These are phyloP conservation scores for Grosmannia penicillata DNA, from an alignment of 2,329 filamentous ascomycete species.

Conservation along the genomic window DNA sequence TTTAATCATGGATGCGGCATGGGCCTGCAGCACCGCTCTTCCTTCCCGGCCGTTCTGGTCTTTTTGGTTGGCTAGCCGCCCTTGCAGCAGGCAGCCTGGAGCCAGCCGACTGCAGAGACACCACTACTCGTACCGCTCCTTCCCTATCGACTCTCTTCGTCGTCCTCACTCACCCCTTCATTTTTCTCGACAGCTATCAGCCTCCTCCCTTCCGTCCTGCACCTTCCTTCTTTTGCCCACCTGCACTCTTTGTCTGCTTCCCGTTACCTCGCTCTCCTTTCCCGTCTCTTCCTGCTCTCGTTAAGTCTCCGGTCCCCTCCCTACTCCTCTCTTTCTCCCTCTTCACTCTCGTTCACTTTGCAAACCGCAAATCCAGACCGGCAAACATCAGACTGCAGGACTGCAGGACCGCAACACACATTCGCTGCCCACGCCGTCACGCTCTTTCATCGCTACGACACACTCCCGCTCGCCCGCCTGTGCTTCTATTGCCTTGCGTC, in stretches of 20 bases:
- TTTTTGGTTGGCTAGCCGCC: slow-evolving; percentile 11
- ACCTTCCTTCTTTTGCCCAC: neutral
- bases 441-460: neutral
- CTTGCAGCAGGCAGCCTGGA: slow-evolving; percentile 1
- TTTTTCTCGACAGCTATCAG: neutral
- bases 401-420: too few relatives aligned
- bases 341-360: neutral
- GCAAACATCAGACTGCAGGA: too few relatives aligned
- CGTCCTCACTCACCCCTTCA: neutral
- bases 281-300: neutral
- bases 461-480: neutral
- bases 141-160: too few relatives aligned
- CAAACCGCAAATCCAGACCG: neutral
- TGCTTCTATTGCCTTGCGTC: neutral
- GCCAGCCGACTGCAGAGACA: too few relatives aligned
- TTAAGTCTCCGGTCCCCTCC: neutral
- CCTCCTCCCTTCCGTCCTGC: neutral
- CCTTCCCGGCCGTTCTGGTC: too few relatives aligned
- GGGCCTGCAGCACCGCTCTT: too few relatives aligned
- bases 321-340: neutral
- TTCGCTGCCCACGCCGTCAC: slow-evolving; percentile 1
- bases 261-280: neutral
- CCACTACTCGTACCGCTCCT: slow-evolving; percentile 4
- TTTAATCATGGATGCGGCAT: too few relatives aligned
- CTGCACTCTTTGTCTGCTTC: neutral